Base-by-base conservation (phyloP, 2,329 filamentous ascomycete genomes). In the Aspergillus cejpii region DNA sequence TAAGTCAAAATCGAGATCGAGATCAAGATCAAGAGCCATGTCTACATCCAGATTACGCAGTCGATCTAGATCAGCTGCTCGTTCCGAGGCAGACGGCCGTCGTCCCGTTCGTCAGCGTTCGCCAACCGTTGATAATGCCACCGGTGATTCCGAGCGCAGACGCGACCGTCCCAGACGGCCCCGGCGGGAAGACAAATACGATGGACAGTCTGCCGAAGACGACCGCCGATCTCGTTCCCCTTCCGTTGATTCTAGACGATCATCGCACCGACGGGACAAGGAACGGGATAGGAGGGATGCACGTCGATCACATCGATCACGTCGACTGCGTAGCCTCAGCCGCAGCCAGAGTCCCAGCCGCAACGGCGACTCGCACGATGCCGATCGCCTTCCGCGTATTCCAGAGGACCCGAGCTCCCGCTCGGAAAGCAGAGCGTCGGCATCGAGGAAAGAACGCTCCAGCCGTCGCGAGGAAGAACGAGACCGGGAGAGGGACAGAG, bases 161-260 rank as follows among this genome's bases (percentile, higher is more conserved):
- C 58, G 55, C 4, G 58, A 61, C 21, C 51, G 51, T 26, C 45
- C 47, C 19, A 52, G 56, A 39, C 56, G 45, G 55, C 68, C 53
- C 10, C 60, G 56, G 39, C 57, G 55, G 21, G 63, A 65, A 5
- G 68, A 69, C 12, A 73, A 76, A 38, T 75, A 76, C 14, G 70
- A 73, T 39, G 71, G 76, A 36, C 36, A 26, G 3, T 36, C 44
- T 12, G 23, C 43, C 14, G 52, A 72, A 51, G 58, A 73, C 53
- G 68, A 71, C 10, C 76, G 80, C 38, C 75, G 77, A 40, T 81
- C 82, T 0, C 75, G 83, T 45, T 87, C 84, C 4, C 74, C 75
- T 4, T 87, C 85, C 2, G 78, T 77, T 1, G 78, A 80, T 10
- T 74, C 74, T 4, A 72, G 74, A 28, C 79, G 75, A 43, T 75